Conservation (phyloP, 306 rosid genomes). For the Sesbania bispinosa region DNA sequence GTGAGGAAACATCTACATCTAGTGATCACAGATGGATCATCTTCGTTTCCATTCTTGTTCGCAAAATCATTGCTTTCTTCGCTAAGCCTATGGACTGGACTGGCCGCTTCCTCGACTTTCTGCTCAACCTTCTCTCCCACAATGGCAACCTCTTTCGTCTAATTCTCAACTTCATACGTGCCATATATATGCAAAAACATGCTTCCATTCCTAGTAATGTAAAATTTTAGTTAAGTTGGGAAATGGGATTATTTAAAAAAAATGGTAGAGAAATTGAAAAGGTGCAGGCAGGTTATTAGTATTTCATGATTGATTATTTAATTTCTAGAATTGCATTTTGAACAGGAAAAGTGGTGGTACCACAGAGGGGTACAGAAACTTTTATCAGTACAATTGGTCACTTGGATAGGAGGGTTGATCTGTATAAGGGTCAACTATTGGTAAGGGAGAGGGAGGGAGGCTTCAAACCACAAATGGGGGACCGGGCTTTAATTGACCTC, state of each 20-base stretch:
- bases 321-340: constrained; percentile 7
- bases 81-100: constrained; percentile 62
- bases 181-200: constrained; percentile 2
- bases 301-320: background rate
- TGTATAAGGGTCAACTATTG: constrained; percentile 25
- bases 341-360: constrained; percentile 54
- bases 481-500: constrained; percentile 57
- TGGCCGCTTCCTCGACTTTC: constrained; percentile 59
- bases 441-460: constrained; percentile 13
- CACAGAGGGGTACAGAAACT: constrained; percentile 56
- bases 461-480: constrained; percentile 30
- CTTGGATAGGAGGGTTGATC: constrained; percentile 52
- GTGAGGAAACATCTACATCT: background rate
- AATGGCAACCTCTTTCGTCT: constrained; percentile 51
- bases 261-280: background rate
- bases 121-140: constrained; percentile 62
- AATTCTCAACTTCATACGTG: constrained; percentile 45
- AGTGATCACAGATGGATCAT: constrained; percentile 53
- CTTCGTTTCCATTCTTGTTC: constrained; percentile 47
- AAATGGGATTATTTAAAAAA: too few species aligned
- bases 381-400: constrained; percentile 70
- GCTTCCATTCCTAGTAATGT: too few species aligned
- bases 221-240: too few species aligned
- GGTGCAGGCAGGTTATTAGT: too few species aligned
- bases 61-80: constrained; percentile 46